A percentile compares a stretch with the other conserved stretches of the same genome.
These are phyloP conservation scores for Blastobotrys apis DNA, from an alignment of 1,139 yeast genomes.

Conservation along the genomic window DNA sequence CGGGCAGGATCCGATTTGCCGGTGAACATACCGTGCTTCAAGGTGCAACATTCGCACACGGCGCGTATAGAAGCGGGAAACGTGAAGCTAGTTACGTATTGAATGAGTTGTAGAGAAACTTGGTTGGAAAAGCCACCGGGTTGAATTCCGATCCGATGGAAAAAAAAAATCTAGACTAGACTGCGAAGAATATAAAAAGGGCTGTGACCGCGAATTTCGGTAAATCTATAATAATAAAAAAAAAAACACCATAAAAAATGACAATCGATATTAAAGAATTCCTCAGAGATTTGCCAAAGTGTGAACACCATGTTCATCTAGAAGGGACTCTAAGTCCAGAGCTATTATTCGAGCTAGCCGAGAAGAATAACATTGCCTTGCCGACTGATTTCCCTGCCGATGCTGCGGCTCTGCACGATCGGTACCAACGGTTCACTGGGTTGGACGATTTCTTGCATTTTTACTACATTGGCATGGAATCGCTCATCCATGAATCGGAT, in stretches of 20 bases:
- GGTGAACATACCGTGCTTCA: constrained; percentile 78
- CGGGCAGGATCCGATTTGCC: constrained; percentile 63
- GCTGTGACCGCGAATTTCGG: too few relatives aligned
- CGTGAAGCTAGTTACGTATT: constrained; percentile 52
- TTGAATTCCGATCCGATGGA: too few relatives aligned
- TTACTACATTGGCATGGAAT: constrained; percentile 76
- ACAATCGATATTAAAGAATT: constrained; percentile 33
- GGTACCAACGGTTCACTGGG: constrained; percentile 59
- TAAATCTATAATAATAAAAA: too few relatives aligned
- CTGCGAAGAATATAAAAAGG: too few relatives aligned
- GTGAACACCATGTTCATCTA: constrained; percentile 77
- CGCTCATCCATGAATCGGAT: constrained; percentile 59
- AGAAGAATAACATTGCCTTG: constrained; percentile 49
- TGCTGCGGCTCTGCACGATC: constrained; percentile 49
- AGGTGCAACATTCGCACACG: constrained; percentile 85
- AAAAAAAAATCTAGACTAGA: too few relatives aligned
- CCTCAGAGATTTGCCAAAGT: constrained; percentile 65
- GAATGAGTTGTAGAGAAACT: too few relatives aligned
- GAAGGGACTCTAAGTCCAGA: constrained; percentile 80
- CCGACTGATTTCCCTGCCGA: constrained; percentile 59
- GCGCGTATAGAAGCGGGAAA: constrained; percentile 73
- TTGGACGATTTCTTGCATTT: constrained; percentile 73
- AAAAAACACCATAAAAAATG: too few relatives aligned
- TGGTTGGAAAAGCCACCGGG: too few relatives aligned
- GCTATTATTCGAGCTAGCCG: constrained; percentile 60